phyloP scores from a whole-genome alignment of 306 rosid species.

The Ceratonia siliqua region DNA sequence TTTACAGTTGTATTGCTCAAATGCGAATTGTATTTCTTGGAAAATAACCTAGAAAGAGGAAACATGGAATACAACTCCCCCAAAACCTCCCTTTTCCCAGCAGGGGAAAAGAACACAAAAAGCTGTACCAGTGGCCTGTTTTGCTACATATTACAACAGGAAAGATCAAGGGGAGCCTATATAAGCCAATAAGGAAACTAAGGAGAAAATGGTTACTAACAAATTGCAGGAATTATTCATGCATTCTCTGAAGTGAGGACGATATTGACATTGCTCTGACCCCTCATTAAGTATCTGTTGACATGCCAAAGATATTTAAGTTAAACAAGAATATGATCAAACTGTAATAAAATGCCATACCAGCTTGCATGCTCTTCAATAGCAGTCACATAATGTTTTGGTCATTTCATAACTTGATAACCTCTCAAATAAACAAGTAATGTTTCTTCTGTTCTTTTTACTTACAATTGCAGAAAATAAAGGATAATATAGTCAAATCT shows the following conservation, averaged over 20 bases:
- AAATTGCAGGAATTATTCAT: background rate
- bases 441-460: background rate
- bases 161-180: constrained; percentile 16
- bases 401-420: constrained; percentile 22
- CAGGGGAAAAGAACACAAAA: constrained; percentile 9
- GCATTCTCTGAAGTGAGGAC: constrained; percentile 48
- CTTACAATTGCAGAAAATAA: constrained; percentile 4
- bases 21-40: background rate
- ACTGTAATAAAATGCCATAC: background rate
- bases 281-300: constrained; percentile 50
- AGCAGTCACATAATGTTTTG: constrained; percentile 1
- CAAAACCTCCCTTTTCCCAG: constrained; percentile 11
- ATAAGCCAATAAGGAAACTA: background rate
- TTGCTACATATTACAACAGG: constrained; percentile 5
- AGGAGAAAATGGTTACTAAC: constrained; percentile 10
- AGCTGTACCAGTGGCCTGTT: background rate
- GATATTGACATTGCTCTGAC: constrained; percentile 20
- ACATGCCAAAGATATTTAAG: constrained; percentile 16
- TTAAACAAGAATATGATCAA: constrained; percentile 21
- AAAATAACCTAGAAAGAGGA: background rate
- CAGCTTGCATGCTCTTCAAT: background rate
- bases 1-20: background rate
- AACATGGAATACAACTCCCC: constrained; percentile 28
- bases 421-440: background rate
- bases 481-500: background rate